Base-by-base conservation (phyloP, 768 basidiomycete genomes). In the Mycena olivaceomarginata region DNA sequence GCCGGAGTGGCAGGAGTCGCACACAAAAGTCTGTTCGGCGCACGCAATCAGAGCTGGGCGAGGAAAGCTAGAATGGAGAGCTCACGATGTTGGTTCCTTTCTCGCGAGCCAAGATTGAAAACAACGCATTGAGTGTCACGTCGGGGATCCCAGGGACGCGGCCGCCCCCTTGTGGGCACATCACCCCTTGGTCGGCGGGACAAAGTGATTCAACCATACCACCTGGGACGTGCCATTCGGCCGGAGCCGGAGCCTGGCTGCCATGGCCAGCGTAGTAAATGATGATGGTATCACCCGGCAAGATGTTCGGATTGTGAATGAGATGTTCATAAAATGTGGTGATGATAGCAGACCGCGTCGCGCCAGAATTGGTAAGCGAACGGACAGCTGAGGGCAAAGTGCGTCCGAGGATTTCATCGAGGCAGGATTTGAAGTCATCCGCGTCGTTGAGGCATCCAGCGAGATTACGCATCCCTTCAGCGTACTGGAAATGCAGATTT, bases 1-100 rank as follows among this genome's bases (percentile, higher is more conserved):
- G 15, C 75, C 75, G 11, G 75, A 63, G 51, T 76, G 70, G 69
- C 75, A 76, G 51, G 46, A 76, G n/a, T 76, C 75, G 45, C 62
- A 76, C 7, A 76, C 37, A 31, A 76, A 70, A n/a, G 43, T 70
- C 69, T 70, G 41, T 16, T 45, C 69, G 25, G 45, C 64, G 53
- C 41, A 62, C 64, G 51, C 53, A 39, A 43, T 43, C 46, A 37
- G 60, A 64, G n/a, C 13, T 39, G 18, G 56, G 53, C 53, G 53
- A 56, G 18, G 53, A 56, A 56, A 22, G 53, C 10, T 56, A 56
- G 16, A 22, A 56, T 56, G 39, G 39, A 18, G n/a, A 40, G 59
- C 69, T 8, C 51, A 75, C 74, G 37, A 75, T 75, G 37, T 75
- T 75, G 51, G 62, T 64, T 25, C 74, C 74, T 60, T 75, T 75